Conservation (phyloP, 805 yeast species). For the Saturnispora mendoncae region DNA sequence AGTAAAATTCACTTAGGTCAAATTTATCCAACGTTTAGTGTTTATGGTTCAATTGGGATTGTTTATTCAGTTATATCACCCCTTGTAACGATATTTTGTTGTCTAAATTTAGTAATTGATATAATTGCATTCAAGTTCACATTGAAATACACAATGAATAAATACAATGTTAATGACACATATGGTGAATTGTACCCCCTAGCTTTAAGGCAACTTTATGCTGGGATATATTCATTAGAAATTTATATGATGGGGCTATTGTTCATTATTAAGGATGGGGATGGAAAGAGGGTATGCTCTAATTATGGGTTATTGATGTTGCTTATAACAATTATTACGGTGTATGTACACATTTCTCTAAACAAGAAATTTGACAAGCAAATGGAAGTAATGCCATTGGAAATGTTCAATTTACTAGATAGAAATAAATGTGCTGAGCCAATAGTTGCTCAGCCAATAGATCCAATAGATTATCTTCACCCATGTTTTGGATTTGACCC, state of each 20-base stretch:
- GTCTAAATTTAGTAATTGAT: constrained; percentile 47
- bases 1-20: constrained; percentile 62
- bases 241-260: constrained; percentile 70
- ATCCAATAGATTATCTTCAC: constrained; percentile 18
- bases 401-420: constrained; percentile 13
- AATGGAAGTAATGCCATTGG: constrained; percentile 33
- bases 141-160: constrained; percentile 46
- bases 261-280: constrained; percentile 47
- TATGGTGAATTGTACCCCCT: constrained; percentile 63
- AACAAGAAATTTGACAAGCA: constrained; percentile 33
- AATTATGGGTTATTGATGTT: constrained; percentile 42
- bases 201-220: constrained; percentile 67
- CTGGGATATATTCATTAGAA: constrained; percentile 78
- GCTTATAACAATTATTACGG: constrained; percentile 41
- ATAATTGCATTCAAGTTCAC: constrained; percentile 65
- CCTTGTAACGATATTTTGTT: constrained; percentile 52
- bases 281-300: constrained; percentile 39
- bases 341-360: constrained; percentile 48
- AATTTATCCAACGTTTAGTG: constrained; percentile 65
- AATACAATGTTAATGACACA: constrained; percentile 49
- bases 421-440: no score
- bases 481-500: constrained; percentile 21
- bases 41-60: constrained; percentile 68
- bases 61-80: constrained; percentile 79
- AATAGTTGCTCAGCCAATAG: constrained; percentile 1